Evolutionary conservation across 2,329 filamentous ascomycete genomes (phyloP), one percentile per base, ranked within the genome.

Genomic region (Talaromyces amestolkiae): DNA sequence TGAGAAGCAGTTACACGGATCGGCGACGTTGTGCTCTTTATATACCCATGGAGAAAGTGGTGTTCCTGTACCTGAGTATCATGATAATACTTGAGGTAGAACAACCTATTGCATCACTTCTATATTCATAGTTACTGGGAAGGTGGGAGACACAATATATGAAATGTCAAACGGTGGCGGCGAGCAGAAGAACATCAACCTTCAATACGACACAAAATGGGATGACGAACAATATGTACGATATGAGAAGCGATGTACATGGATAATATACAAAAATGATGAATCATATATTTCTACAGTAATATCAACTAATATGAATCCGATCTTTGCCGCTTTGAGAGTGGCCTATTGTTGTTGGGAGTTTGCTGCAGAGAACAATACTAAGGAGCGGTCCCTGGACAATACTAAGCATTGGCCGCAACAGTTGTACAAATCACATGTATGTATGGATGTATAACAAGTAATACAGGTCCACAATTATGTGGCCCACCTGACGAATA

Each of bases 341-440:
- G 31, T 19, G 24, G 33, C 2, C 8, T 22, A 61, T 39, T 41
- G 22, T 61, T 41, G 31, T 43, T 39, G 60, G 35, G 37, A 58
- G 61, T 58, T 45, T 56, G 61, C 49, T 22, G 59, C 7, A 37
- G 49, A 51, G 60, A 62, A 62, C 60, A 62, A 62, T 62, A 62
- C 33, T 33, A 53, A 61, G 47, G 31, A 35, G 27, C 1, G 45
- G 19, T 33, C 27, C 49, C 49, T n/a, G 39, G 13, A 63, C 61
- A 63, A 63, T 63, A 63, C 61, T 45, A 63, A 63, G 61, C 51
- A 15, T 19, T 6, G 11, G 11, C 61, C 17, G 2, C 17, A 17
- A 24, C 31, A 8, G 10, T 39, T 22, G 39, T 45, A 24, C 35
- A 59, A 59, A 37, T 45, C 37, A 59, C 37, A 59, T 43, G 22